Evolutionary conservation across 257 asterid species (phyloP).

Genomic region (Solanum dulcamara): DNA sequence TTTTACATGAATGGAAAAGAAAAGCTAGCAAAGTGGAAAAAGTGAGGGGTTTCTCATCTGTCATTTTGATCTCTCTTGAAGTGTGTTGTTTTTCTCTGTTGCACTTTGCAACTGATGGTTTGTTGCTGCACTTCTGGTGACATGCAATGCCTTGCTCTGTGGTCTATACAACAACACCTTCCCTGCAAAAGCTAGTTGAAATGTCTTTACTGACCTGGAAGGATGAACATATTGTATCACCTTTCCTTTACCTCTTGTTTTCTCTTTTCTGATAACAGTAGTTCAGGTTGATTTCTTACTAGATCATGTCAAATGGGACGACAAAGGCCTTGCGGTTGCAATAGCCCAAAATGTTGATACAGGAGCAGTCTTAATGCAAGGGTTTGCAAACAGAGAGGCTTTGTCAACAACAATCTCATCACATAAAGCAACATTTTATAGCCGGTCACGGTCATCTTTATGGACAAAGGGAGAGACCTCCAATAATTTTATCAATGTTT

Average conservation of each 20-base stretch:
- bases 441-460: constrained; percentile 72
- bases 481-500: constrained; percentile 69
- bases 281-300: constrained; percentile 62
- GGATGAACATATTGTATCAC: neutral
- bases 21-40: constrained; percentile 15
- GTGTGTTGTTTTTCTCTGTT: constrained; percentile 29
- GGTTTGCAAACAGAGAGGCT: constrained; percentile 72
- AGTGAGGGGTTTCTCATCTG: constrained; percentile 21
- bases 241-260: neutral
- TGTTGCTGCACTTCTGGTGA: neutral
- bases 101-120: constrained; percentile 7
- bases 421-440: constrained; percentile 71
- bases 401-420: constrained; percentile 58
- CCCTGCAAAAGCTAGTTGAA: neutral
- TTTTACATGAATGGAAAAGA: constrained; percentile 35
- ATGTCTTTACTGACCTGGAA: neutral
- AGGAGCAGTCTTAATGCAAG: constrained; percentile 89
- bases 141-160: neutral
- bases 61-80: constrained; percentile 22
- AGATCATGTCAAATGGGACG: constrained; percentile 90
- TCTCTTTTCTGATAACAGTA: constrained; percentile 17
- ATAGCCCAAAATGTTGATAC: constrained; percentile 90
- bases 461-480: constrained; percentile 98
- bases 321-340: constrained; percentile 86
- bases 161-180: neutral